Evolutionary conservation across 2,329 filamentous ascomycete genomes (phyloP).

Genomic region (Bretziella fagacearum): DNA sequence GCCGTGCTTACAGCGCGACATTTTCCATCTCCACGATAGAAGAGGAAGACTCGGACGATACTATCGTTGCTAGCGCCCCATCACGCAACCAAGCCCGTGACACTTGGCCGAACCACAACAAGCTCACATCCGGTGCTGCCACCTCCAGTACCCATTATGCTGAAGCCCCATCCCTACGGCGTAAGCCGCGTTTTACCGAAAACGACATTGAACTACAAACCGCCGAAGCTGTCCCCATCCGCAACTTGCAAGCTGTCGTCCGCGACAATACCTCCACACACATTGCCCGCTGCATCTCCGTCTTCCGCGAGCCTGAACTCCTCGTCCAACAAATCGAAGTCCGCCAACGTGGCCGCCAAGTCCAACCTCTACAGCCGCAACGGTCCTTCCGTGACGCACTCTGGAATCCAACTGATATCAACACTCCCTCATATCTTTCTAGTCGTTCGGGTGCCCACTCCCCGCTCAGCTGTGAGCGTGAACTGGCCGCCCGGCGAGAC

Average conservation of each 20-base stretch:
- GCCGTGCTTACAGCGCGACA: conserved; percentile 6
- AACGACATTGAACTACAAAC: background rate
- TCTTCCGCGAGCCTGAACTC: background rate
- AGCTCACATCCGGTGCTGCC: background rate
- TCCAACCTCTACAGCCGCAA: background rate
- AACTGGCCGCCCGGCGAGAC: conserved; percentile 6
- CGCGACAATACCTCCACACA: background rate
- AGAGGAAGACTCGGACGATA: conserved; percentile 14
- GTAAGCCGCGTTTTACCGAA: conserved; percentile 9
- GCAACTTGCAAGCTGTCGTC: background rate
- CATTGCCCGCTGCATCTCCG: background rate
- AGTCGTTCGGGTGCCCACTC: background rate
- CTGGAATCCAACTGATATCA: too few species aligned
- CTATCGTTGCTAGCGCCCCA: conserved; percentile 7
- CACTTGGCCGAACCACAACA: conserved; percentile 11
- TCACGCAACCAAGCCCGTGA: conserved; percentile 8
- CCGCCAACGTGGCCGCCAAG: background rate
- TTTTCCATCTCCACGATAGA: conserved; percentile 13
- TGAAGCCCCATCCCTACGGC: background rate
- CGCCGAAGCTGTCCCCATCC: background rate
- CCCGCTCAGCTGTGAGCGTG: conserved; percentile 6
- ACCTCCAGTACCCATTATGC: background rate
- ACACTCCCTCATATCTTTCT: too few species aligned
- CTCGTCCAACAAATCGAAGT: conserved; percentile 3
- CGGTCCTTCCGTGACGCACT: background rate